phyloP scores from a whole-genome alignment of 495 filamentous ascomycete species.

The Neurospora sp. region DNA sequence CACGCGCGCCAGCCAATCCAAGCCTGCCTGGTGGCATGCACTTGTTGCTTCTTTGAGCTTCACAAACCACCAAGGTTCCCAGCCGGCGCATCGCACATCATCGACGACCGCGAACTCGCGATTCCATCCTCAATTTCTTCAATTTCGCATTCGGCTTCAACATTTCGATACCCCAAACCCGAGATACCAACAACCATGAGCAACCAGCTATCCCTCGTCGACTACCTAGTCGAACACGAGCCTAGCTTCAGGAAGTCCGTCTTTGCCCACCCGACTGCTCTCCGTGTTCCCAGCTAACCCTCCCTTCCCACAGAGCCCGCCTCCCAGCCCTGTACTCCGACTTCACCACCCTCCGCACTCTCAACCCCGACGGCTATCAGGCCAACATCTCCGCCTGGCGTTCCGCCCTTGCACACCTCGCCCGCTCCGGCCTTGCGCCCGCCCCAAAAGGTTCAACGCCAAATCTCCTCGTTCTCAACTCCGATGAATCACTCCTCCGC shows the following conservation, averaged over 20 bases:
- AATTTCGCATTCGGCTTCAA: neutral
- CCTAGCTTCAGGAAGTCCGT: conserved; percentile 34
- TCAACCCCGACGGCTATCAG: conserved; percentile 83
- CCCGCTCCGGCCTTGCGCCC: conserved; percentile 46
- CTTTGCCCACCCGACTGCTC: neutral
- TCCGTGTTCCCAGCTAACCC: neutral
- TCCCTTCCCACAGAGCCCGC: conserved; percentile 47
- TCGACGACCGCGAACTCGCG: neutral
- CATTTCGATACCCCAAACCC: no score
- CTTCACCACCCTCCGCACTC: conserved; percentile 64
- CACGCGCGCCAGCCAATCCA: neutral
- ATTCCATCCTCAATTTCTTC: neutral
- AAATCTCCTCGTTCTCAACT: conserved; percentile 52
- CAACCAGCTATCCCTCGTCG: conserved; percentile 23
- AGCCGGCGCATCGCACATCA: neutral
- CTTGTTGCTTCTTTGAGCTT: neutral
- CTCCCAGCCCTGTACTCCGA: conserved; percentile 92
- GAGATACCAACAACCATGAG: no score
- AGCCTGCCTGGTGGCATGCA: neutral
- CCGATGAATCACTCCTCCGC: conserved; percentile 58
- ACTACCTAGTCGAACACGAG: conserved; percentile 38
- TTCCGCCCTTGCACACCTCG: conserved; percentile 56
- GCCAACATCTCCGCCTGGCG: conserved; percentile 84
- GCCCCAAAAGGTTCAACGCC: conserved; percentile 39
- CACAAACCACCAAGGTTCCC: neutral